Conservation (phyloP, 2,329 filamentous ascomycete species). For the Passalora sequoiae region DNA sequence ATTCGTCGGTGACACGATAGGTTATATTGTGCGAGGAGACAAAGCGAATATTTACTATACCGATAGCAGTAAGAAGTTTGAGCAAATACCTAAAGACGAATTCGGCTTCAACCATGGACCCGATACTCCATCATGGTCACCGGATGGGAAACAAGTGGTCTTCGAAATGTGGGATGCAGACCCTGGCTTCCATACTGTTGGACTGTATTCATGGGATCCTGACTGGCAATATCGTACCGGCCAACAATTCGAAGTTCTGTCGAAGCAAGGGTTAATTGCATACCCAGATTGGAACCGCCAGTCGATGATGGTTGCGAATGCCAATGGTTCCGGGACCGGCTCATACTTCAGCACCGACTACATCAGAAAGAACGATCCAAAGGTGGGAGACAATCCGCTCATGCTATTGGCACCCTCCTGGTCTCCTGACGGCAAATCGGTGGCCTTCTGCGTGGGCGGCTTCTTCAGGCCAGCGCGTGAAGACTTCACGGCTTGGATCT, state of each 20-base stretch:
- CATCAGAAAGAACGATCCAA: background rate
- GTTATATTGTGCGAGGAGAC: constrained; percentile 10
- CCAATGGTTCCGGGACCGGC: background rate
- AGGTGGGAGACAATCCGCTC: background rate
- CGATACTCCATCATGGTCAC: background rate
- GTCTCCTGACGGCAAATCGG: constrained; percentile 6
- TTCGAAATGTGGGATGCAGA: background rate
- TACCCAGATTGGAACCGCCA: background rate
- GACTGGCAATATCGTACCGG: constrained; percentile 1
- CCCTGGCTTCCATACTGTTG: background rate
- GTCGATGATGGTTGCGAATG: background rate
- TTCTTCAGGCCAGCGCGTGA: constrained; percentile 6
- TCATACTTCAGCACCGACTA: background rate
- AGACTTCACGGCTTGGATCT: constrained; percentile 1
- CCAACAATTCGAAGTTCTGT: background rate
- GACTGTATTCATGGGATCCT: background rate
- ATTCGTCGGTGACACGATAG: constrained; percentile 10
- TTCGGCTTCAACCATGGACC: background rate
- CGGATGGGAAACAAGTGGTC: background rate
- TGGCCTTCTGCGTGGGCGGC: constrained; percentile 8
- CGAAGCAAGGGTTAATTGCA: background rate
- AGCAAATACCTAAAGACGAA: too few relatives aligned
- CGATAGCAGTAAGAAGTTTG: background rate
- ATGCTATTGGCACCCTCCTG: background rate
- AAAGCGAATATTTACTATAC: background rate